Conservation (phyloP, 768 basidiomycete genomes). For the Wakefieldia striispora region DNA sequence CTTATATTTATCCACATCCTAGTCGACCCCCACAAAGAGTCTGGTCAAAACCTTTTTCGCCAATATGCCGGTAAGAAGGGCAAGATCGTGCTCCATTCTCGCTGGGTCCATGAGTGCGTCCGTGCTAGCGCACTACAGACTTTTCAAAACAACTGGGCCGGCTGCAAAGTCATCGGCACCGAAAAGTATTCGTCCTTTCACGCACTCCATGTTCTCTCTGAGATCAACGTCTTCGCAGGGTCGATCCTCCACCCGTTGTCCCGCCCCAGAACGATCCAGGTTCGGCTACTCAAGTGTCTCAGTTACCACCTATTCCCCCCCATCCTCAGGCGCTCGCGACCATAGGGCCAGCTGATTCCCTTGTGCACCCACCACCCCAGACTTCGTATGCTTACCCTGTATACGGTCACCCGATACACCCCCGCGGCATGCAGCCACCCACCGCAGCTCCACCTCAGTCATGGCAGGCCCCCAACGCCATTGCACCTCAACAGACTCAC, state of each 20-base stretch:
- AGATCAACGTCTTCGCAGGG: constrained; percentile 14
- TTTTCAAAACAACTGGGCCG: constrained; percentile 74
- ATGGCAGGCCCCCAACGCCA: constrained; percentile 61
- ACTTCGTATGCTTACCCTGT: constrained; percentile 31
- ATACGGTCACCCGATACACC: constrained; percentile 42
- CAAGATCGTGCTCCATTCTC: constrained; percentile 69
- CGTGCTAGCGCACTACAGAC: constrained; percentile 67
- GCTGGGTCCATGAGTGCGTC: constrained; percentile 80
- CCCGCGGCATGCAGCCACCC: constrained; percentile 44
- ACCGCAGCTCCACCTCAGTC: constrained; percentile 54
- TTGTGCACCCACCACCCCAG: constrained; percentile 31
- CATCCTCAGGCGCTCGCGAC: constrained; percentile 30
- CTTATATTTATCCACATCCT: constrained; percentile 12
- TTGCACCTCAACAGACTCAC: constrained; percentile 66
- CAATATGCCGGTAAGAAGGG: constrained; percentile 79
- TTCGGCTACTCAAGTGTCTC: constrained; percentile 25
- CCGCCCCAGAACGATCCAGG: constrained; percentile 23
- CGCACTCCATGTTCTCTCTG: neutral
- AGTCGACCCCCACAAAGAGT: constrained; percentile 79
- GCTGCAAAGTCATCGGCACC: constrained; percentile 73
- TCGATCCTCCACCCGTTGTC: constrained; percentile 21
- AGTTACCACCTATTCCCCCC: constrained; percentile 26
- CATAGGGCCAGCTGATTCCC: constrained; percentile 26
- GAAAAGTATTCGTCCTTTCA: constrained; percentile 53
- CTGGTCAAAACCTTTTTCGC: constrained; percentile 78